These are phyloP conservation scores for Chalara sp. DNA, from an alignment of 2,329 filamentous ascomycete genomes.

Conservation along the genomic window DNA sequence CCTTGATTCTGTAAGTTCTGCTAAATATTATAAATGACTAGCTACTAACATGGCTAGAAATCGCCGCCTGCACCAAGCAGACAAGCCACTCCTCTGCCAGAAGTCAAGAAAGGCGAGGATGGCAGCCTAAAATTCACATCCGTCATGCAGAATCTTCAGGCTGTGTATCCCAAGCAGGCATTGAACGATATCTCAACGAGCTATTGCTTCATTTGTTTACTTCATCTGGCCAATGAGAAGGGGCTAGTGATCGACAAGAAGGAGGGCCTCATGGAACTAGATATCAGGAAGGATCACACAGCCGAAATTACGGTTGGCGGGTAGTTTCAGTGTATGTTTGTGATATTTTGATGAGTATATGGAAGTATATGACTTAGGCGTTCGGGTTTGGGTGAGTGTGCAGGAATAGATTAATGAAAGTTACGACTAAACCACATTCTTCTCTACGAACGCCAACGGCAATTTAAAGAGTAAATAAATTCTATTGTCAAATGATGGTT, in stretches of 20 bases:
- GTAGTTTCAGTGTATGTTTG: background rate
- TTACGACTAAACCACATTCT: no score
- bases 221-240: conserved; percentile 73
- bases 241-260: conserved; percentile 54
- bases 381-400: background rate
- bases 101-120: conserved; percentile 28
- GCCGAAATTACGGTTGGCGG: conserved; percentile 43
- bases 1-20: conserved; percentile 37
- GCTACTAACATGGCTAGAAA: conserved; percentile 6
- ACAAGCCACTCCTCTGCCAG: conserved; percentile 18
- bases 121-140: conserved; percentile 73
- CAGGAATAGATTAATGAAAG: background rate
- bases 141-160: conserved; percentile 83
- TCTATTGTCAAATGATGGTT: no score
- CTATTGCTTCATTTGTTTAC: conserved; percentile 79
- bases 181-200: conserved; percentile 95
- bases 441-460: no score
- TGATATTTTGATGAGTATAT: no score
- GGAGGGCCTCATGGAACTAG: conserved; percentile 48
- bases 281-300: conserved; percentile 55
- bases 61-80: conserved; percentile 25
- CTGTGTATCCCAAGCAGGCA: conserved; percentile 75
- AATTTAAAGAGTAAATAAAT: no score
- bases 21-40: background rate
- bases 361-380: no score